Conservation (phyloP, 1,139 yeast species). For the Hemisphaericaspora lyxosophila region DNA sequence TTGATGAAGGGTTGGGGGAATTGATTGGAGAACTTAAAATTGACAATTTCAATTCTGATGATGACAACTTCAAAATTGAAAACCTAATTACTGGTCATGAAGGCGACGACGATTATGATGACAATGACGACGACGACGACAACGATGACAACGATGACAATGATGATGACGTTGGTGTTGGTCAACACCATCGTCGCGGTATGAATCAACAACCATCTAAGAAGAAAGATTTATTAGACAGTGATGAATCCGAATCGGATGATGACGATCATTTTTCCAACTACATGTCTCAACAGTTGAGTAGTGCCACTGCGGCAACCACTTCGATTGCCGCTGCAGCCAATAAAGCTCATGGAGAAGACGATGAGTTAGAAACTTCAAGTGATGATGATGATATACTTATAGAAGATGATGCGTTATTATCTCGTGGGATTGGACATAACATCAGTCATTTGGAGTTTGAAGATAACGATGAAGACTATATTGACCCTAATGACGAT, state of each 20-base stretch:
- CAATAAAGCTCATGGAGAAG: constrained; percentile 23
- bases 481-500: constrained; percentile 79
- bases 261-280: constrained; percentile 57
- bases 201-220: constrained; percentile 23
- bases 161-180: not conserved
- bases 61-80: constrained; percentile 17
- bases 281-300: constrained; percentile 81
- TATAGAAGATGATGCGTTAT: constrained; percentile 10
- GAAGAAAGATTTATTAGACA: constrained; percentile 16
- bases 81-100: constrained; percentile 29
- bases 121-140: constrained; percentile 21
- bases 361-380: constrained; percentile 21
- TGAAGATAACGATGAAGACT: constrained; percentile 52
- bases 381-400: constrained; percentile 19
- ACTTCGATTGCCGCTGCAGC: constrained; percentile 22
- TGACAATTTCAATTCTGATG: constrained; percentile 36
- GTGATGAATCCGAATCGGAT: constrained; percentile 31
- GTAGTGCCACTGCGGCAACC: constrained; percentile 57
- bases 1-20: constrained; percentile 51
- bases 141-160: not conserved
- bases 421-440: constrained; percentile 1
- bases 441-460: constrained; percentile 1
- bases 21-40: constrained; percentile 41
- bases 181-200: no score
- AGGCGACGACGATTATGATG: constrained; percentile 23